A percentile compares a stretch with the other conserved stretches of the same genome.
phyloP scores from a whole-genome alignment of 495 filamentous ascomycete species.

The Aspergillus kassunensis region DNA sequence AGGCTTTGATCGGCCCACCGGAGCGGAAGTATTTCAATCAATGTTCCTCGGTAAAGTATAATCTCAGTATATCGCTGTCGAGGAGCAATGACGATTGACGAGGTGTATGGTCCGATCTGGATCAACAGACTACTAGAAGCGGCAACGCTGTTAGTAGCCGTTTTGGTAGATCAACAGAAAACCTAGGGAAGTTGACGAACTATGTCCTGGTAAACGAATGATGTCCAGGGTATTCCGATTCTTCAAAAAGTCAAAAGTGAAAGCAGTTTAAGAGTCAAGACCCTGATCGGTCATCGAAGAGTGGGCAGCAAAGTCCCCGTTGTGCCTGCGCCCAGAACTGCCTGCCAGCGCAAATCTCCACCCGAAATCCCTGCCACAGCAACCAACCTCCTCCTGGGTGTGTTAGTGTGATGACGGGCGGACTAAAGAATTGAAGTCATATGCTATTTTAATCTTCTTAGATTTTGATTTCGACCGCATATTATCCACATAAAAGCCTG shows the following conservation, averaged over 20 bases:
- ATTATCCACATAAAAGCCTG: neutral
- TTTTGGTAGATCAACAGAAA: neutral
- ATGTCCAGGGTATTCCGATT: neutral
- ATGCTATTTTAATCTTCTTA: neutral
- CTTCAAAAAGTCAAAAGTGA: neutral
- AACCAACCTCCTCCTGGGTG: slow-evolving; percentile 21
- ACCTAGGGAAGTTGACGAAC: neutral
- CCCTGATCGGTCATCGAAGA: slow-evolving; percentile 14
- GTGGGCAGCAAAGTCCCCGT: neutral
- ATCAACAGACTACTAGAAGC: slow-evolving; percentile 43
- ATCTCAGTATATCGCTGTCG: neutral
- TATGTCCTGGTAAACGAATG: neutral
- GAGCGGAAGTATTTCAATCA: neutral
- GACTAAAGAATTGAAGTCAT: neutral
- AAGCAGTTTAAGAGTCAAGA: slow-evolving; percentile 6
- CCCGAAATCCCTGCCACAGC: slow-evolving; percentile 36
- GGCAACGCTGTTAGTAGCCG: slow-evolving; percentile 13
- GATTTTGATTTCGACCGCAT: neutral
- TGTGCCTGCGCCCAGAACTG: slow-evolving; percentile 9
- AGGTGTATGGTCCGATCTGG: slow-evolving; percentile 15
- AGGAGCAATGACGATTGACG: slow-evolving; percentile 8
- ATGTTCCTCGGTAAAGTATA: neutral
- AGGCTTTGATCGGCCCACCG: slow-evolving; percentile 14
- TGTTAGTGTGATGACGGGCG: neutral
- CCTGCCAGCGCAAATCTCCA: slow-evolving; percentile 26